Base-by-base conservation (phyloP, 164 flowering plant genomes). In the Vitis amurensis region DNA sequence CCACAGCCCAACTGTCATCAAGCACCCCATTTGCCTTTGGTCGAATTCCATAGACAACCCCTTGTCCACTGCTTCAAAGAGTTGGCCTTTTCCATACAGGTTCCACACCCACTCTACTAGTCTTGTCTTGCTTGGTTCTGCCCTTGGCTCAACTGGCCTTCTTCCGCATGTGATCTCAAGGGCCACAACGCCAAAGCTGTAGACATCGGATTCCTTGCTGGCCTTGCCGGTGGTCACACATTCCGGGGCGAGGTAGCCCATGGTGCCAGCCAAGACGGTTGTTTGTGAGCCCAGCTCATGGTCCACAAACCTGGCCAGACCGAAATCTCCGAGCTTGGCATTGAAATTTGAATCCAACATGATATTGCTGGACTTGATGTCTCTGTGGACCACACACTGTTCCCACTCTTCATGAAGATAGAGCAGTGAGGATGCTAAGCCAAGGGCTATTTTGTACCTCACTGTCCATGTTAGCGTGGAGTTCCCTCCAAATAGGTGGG, bases 331-430 rank as follows among this genome's bases (percentile, higher is more conserved):
- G 0, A 87, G 78, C 67, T 83, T 85, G 55, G 82, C 81, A 29
- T 81, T 87, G 82, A 83, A 84, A 48, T 63, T 56, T 3, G 86
- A 79, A 58, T 86, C 87, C 64, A 86, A 67, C 87, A 84, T 84
- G 9, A 86, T 75, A 62, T 84, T 86, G 74, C 89, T 86, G 0
- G 87, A 79, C 68, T 86, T 86, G 61, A 86, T 82, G 30, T 83
- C 90, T 56, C 90, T 71, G 30, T 84, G 90, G 12, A 86, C 81
- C 37, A 83, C 84, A 50, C 85, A 84, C 57, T 84, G 88, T 66
- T 87, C 90, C 87, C 88, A 76, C 62, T 80, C 90, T 57, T 87
- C 90, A 15, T 87, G 90, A 13, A 85, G 81, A 64, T 86, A 86
- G 48, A 84, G 72, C 50, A 86, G 50, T 1, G 86, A 77, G 5